phyloP scores from a whole-genome alignment of 2,329 filamentous ascomycete genomes.

The Ophiostoma perfectum region DNA sequence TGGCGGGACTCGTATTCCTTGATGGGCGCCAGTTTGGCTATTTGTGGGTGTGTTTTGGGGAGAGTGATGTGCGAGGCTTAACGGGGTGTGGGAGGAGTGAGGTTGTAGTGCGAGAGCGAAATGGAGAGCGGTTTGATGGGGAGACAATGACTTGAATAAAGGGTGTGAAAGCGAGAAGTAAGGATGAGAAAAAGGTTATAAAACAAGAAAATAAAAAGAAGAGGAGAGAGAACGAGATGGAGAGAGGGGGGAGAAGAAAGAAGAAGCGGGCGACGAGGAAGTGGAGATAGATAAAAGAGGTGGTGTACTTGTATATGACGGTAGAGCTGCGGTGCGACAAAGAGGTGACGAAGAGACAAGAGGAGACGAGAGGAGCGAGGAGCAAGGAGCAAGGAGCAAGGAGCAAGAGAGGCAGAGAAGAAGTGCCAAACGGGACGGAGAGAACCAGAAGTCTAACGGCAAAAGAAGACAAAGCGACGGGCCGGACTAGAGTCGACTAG shows the following conservation, averaged over 20 bases:
- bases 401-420: not conserved
- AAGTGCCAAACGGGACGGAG: slow-evolving; percentile 4
- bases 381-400: not conserved
- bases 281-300: not conserved
- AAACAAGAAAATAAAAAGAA: not conserved
- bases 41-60: not conserved
- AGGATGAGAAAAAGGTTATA: not conserved
- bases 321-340: not conserved
- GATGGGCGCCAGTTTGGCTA: slow-evolving; percentile 26
- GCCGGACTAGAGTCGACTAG: slow-evolving; percentile 11
- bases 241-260: not conserved
- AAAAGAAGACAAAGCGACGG: slow-evolving; percentile 11
- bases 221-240: not conserved
- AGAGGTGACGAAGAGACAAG: not conserved
- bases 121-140: not conserved
- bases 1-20: slow-evolving; percentile 19
- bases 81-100: not conserved
- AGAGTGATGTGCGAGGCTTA: not conserved
- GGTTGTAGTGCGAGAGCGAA: not conserved
- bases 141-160: not conserved
- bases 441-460: slow-evolving; percentile 15
- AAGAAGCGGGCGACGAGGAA: slow-evolving; percentile 4
- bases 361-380: not conserved
- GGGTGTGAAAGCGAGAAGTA: not conserved
- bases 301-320: slow-evolving; percentile 14